Conservation (phyloP, 805 yeast genomes). For the Lipomyces lipofer region DNA sequence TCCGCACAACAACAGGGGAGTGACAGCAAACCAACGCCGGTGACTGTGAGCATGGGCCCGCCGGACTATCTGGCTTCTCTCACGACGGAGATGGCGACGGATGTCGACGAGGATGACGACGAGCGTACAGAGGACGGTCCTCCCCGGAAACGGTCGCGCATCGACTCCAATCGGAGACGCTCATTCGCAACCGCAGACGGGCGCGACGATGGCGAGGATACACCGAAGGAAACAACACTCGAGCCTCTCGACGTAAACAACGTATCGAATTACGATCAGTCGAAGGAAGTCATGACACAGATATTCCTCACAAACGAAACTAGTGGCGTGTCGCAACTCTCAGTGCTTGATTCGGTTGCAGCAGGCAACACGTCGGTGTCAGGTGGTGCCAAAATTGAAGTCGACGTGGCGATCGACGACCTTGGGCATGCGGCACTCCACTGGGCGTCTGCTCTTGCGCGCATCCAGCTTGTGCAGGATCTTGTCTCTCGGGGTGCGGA, state of each 20-base stretch:
- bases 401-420: slow-evolving; percentile 89
- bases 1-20: background rate
- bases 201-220: background rate
- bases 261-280: slow-evolving; percentile 41
- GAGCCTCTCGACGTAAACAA: slow-evolving; percentile 33
- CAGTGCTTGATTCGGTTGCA: slow-evolving; percentile 35
- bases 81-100: slow-evolving; percentile 22
- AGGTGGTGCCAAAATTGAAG: slow-evolving; percentile 46
- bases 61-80: slow-evolving; percentile 2
- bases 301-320: slow-evolving; percentile 51
- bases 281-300: slow-evolving; percentile 51
- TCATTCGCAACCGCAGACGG: background rate
- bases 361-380: slow-evolving; percentile 6
- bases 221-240: slow-evolving; percentile 5
- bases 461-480: slow-evolving; percentile 64
- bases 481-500: slow-evolving; percentile 68
- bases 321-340: slow-evolving; percentile 38
- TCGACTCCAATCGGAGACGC: background rate
- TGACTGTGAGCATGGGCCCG: background rate
- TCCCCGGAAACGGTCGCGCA: slow-evolving; percentile 25
- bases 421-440: slow-evolving; percentile 92
- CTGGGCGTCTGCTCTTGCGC: slow-evolving; percentile 93
- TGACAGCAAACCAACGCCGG: slow-evolving; percentile 1
- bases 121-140: slow-evolving; percentile 13
- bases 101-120: slow-evolving; percentile 23